Percentiles rank a stretch among this genome's conserved stretches.
Evolutionary conservation across 352 stramenopile species (phyloP).

Genomic region (Saprolegnia parasitica): DNA sequence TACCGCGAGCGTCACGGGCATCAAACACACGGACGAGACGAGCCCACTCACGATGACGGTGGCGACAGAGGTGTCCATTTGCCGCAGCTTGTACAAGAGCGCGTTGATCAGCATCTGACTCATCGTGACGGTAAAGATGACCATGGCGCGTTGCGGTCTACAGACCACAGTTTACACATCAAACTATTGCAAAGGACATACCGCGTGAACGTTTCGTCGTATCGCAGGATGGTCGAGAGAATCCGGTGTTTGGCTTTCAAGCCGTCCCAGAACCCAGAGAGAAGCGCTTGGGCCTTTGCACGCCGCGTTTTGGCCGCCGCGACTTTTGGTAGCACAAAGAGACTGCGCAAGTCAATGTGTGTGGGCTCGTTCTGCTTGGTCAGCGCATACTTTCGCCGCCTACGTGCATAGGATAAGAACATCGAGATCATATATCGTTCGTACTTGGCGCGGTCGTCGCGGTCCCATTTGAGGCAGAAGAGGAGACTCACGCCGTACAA

Average conservation of each 20-base stretch:
- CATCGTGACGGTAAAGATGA: slow-evolving; percentile 66
- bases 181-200: neutral
- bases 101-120: slow-evolving; percentile 73
- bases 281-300: slow-evolving; percentile 47
- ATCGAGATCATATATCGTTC: too few relatives aligned
- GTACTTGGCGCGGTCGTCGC: slow-evolving; percentile 38
- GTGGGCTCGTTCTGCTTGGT: slow-evolving; percentile 23
- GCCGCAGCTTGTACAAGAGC: slow-evolving; percentile 49
- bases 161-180: neutral
- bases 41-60: slow-evolving; percentile 52
- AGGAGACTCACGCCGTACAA: slow-evolving; percentile 49
- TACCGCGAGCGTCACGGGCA: slow-evolving; percentile 47
- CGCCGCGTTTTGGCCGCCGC: neutral
- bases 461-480: slow-evolving; percentile 62
- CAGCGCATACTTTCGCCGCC: slow-evolving; percentile 32
- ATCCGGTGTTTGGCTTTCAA: slow-evolving; percentile 65
- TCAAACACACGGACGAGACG: slow-evolving; percentile 57
- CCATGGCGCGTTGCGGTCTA: slow-evolving; percentile 47
- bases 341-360: slow-evolving; percentile 49
- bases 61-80: slow-evolving; percentile 42
- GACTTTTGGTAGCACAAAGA: slow-evolving; percentile 50
- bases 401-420: too few relatives aligned
- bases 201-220: slow-evolving; percentile 62
- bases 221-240: slow-evolving; percentile 63
- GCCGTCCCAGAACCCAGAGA: slow-evolving; percentile 41